These are phyloP conservation scores for Boletus subluridellus DNA, from an alignment of 1,284 basidiomycete genomes.

Conservation along the genomic window DNA sequence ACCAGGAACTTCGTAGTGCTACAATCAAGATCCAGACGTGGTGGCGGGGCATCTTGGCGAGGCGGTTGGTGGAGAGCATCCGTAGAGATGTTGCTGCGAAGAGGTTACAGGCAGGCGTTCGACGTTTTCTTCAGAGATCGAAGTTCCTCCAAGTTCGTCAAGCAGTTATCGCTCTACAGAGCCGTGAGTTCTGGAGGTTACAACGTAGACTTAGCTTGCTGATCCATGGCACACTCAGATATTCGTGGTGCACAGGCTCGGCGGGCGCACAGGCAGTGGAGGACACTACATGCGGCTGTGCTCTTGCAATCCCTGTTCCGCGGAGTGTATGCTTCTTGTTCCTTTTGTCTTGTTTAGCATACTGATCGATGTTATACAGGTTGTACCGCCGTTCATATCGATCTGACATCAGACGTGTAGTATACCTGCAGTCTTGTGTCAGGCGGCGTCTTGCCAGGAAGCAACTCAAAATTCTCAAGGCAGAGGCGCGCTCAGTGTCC, in stretches of 20 bases:
- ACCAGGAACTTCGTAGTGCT: constrained; percentile 66
- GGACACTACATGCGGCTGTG: constrained; percentile 66
- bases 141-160: constrained; percentile 63
- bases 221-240: constrained; percentile 43
- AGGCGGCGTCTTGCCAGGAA: constrained; percentile 86
- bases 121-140: constrained; percentile 74
- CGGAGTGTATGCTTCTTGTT: constrained; percentile 66
- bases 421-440: constrained; percentile 89
- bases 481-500: constrained; percentile 93
- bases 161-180: constrained; percentile 76
- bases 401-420: constrained; percentile 68
- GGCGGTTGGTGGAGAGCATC: constrained; percentile 66
- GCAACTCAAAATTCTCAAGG: constrained; percentile 78
- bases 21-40: constrained; percentile 89
- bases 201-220: constrained; percentile 4
- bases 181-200: constrained; percentile 58
- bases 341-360: constrained; percentile 31
- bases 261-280: constrained; percentile 57
- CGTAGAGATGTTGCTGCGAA: constrained; percentile 74
- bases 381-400: constrained; percentile 63
- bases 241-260: constrained; percentile 81
- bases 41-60: constrained; percentile 87
- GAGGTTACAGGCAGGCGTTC: constrained; percentile 71
- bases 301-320: constrained; percentile 84
- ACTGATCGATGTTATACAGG: constrained; percentile 39